Base-by-base conservation (phyloP, 2,329 filamentous ascomycete genomes). In the Neurospora sp. region DNA sequence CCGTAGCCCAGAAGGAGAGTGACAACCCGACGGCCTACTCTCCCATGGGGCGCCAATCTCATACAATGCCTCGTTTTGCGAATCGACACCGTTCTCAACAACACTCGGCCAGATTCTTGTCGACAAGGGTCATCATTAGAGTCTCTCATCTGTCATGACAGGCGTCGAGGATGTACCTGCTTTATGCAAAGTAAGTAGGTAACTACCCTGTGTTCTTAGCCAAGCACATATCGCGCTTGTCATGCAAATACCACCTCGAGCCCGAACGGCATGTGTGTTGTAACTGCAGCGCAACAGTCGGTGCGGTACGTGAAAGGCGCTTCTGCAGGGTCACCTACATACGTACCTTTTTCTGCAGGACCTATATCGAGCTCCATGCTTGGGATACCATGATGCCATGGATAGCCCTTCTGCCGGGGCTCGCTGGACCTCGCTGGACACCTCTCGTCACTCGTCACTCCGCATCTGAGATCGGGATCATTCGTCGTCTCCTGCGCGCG, bases 371-470 rank as follows among this genome's bases (percentile, higher is more conserved):
- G 23, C 52, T 8, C 23, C 23, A 62, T 62, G 52, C 43, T 28
- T 6, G 43, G 19, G 19, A 43, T 43, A 43, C 40, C 43, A 23
- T 23, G 43, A 52, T 52, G 43, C 43, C 43, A 52, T 28, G 43
- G 43, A 28, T 52, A 11, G 43, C 23, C 52, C 52, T 57, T 57
- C 52, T 33, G 3, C 46, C 23, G 23, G 46, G 23, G 12, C 28
- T 17, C n/a, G 19, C 15, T 62, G 23, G 28, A n/a, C 28, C 12
- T 57, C 46, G 6, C 23, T 36, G 52, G 52, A 36, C 8, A 62
- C 52, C 23, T 10, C 15, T 38, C n/a, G 39, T 66, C 62, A 38
- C 41, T 70, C 69, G 66, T 67, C 70, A 72, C 70, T 68, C 69
- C 69, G 69, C 70, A 40, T 68, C 68, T 68, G 38, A 41, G 36